phyloP scores from a whole-genome alignment of 116 monocot species.

The Trichopus zeylanicus region DNA sequence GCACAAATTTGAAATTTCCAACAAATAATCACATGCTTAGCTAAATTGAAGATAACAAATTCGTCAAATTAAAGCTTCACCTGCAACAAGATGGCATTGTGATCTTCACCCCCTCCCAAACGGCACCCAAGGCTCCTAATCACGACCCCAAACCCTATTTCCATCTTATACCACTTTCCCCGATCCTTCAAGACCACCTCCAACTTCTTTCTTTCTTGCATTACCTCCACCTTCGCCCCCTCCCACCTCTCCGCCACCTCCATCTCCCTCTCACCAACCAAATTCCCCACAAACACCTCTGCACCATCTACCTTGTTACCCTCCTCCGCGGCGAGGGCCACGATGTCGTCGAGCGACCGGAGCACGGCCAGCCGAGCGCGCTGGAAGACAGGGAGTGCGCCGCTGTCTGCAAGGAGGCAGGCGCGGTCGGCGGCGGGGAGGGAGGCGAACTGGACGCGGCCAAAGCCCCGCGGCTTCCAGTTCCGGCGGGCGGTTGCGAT shows the following conservation, averaged over 20 bases:
- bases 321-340: constrained; percentile 29
- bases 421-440: constrained; percentile 33
- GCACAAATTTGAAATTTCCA: too few species aligned
- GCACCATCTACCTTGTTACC: constrained; percentile 21
- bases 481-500: constrained; percentile 41
- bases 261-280: constrained; percentile 34
- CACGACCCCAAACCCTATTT: constrained; percentile 48
- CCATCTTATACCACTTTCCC: constrained; percentile 48
- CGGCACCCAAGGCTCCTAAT: constrained; percentile 33
- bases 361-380: constrained; percentile 22
- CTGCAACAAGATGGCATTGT: constrained; percentile 52
- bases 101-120: constrained; percentile 11
- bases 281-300: constrained; percentile 34
- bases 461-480: constrained; percentile 60
- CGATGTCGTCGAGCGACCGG: constrained; percentile 37
- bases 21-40: not conserved
- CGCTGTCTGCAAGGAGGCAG: constrained; percentile 10
- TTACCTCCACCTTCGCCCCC: constrained; percentile 43
- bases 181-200: constrained; percentile 36
- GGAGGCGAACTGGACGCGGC: constrained; percentile 73
- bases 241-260: constrained; percentile 57
- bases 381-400: constrained; percentile 39
- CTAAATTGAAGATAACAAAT: not conserved
- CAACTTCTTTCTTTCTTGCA: constrained; percentile 59
- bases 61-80: constrained; percentile 16